These are phyloP conservation scores for Backusella luteola DNA, from an alignment of 192 early-diverging fungal genomes.

Conservation along the genomic window DNA sequence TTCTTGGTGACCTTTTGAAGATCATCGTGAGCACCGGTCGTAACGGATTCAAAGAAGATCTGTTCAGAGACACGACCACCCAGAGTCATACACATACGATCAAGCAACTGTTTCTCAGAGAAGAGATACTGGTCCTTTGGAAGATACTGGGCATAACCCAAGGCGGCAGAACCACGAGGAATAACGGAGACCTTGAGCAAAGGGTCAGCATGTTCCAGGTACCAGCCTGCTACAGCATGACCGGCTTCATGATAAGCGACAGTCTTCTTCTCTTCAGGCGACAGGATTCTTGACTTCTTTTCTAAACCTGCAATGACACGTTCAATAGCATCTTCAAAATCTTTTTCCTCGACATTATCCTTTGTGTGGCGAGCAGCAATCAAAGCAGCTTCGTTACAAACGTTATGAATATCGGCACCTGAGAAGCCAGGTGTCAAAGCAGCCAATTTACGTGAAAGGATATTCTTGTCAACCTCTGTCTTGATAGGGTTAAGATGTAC, in stretches of 20 bases:
- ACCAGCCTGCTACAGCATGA: conserved; percentile 98
- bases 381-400: conserved; percentile 98
- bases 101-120: conserved; percentile 86
- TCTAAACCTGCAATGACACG: conserved; percentile 97
- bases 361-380: conserved; percentile 87
- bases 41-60: conserved; percentile 91
- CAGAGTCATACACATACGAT: conserved; percentile 89
- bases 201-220: conserved; percentile 92
- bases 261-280: conserved; percentile 96
- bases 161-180: conserved; percentile 89
- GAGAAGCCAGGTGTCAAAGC: conserved; percentile 97
- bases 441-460: conserved; percentile 81
- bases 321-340: conserved; percentile 98
- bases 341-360: conserved; percentile 72
- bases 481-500: conserved; percentile 92
- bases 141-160: conserved; percentile 99
- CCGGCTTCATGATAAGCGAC: conserved; percentile 99
- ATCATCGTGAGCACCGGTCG: conserved; percentile 95
- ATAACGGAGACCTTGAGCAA: conserved; percentile 98
- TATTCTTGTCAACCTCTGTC: conserved; percentile 79
- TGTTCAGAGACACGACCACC: conserved; percentile 85
- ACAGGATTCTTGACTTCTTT: conserved; percentile 94
- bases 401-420: conserved; percentile 96
- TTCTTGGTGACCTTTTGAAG: conserved; percentile 93
- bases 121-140: conserved; percentile 97